Evolutionary conservation across 1,284 basidiomycete genomes (phyloP).

Genomic region (Cutaneotrichosporon spelunceum): DNA sequence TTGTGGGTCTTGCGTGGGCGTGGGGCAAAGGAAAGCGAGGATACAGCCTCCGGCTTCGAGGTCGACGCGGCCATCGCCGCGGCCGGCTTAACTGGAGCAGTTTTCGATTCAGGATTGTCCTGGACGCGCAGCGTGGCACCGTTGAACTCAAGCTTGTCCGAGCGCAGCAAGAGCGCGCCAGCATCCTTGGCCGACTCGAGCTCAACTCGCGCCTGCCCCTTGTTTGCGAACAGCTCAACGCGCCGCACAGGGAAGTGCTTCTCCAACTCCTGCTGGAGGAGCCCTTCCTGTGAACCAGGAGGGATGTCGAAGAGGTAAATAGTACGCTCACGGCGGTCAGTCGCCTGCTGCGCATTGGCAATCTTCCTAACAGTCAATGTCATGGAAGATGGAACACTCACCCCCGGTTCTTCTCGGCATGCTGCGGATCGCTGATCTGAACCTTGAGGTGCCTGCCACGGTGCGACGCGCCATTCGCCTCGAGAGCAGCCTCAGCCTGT

Average conservation of each 20-base stretch:
- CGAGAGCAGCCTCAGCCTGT: slow-evolving; percentile 67
- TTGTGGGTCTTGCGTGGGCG: slow-evolving; percentile 33
- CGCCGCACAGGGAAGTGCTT: slow-evolving; percentile 69
- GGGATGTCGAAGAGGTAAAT: slow-evolving; percentile 74
- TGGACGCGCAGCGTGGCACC: slow-evolving; percentile 44
- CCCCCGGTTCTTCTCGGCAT: slow-evolving; percentile 26
- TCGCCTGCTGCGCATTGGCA: slow-evolving; percentile 32
- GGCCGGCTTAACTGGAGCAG: not conserved
- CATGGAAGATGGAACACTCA: not conserved
- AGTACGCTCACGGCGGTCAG: slow-evolving; percentile 60
- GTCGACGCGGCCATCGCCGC: slow-evolving; percentile 9
- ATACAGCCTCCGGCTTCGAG: not conserved
- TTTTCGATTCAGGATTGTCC: not conserved
- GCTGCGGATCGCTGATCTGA: slow-evolving; percentile 38
- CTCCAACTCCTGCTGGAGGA: slow-evolving; percentile 81
- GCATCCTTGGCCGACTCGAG: slow-evolving; percentile 72
- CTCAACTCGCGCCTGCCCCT: slow-evolving; percentile 71
- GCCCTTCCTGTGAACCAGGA: slow-evolving; percentile 69
- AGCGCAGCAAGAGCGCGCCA: slow-evolving; percentile 66
- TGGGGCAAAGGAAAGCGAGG: slow-evolving; percentile 33
- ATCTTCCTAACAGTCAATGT: not conserved
- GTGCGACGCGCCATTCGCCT: slow-evolving; percentile 77
- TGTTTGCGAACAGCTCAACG: slow-evolving; percentile 68
- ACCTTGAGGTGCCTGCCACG: slow-evolving; percentile 40
- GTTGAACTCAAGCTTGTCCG: slow-evolving; percentile 66